Evolutionary conservation across 2,329 filamentous ascomycete genomes (phyloP).

Genomic region (Stagonosporopsis tanaceti): DNA sequence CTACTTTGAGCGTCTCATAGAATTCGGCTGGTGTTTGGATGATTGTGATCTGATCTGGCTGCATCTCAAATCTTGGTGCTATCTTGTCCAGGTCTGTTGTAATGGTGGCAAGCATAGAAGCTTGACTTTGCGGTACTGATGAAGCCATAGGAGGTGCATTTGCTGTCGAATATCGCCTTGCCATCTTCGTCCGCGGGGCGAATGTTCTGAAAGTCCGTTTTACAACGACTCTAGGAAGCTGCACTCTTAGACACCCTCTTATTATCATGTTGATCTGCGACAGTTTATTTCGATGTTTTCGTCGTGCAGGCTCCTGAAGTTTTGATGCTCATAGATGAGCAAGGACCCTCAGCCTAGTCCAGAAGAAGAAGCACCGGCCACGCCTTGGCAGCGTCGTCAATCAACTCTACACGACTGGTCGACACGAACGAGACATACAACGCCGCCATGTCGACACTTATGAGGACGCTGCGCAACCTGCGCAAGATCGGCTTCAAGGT

Average conservation of each 20-base stretch:
- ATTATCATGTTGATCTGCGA: conserved; percentile 43
- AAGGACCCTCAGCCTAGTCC: conserved; percentile 22
- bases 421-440: conserved; percentile 27
- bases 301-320: conserved; percentile 29
- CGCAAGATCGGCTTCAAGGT: conserved; percentile 90
- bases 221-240: conserved; percentile 29
- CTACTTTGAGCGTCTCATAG: conserved; percentile 87
- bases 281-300: not conserved
- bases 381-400: conserved; percentile 37
- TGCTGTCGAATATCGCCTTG: conserved; percentile 45
- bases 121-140: conserved; percentile 56
- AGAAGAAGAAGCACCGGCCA: conserved; percentile 9
- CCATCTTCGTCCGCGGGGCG: conserved; percentile 23
- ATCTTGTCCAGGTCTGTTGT: conserved; percentile 83
- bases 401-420: conserved; percentile 31
- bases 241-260: conserved; percentile 38
- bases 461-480: conserved; percentile 85
- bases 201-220: conserved; percentile 27
- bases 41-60: conserved; percentile 80
- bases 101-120: conserved; percentile 64
- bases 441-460: conserved; percentile 85
- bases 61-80: conserved; percentile 87
- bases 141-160: conserved; percentile 39
- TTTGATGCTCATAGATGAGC: conserved; percentile 34
- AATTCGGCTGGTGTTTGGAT: conserved; percentile 85